Evolutionary conservation across 108 stramenopile genomes (phyloP).

Genomic region (Nannochloropsis oceanica): DNA sequence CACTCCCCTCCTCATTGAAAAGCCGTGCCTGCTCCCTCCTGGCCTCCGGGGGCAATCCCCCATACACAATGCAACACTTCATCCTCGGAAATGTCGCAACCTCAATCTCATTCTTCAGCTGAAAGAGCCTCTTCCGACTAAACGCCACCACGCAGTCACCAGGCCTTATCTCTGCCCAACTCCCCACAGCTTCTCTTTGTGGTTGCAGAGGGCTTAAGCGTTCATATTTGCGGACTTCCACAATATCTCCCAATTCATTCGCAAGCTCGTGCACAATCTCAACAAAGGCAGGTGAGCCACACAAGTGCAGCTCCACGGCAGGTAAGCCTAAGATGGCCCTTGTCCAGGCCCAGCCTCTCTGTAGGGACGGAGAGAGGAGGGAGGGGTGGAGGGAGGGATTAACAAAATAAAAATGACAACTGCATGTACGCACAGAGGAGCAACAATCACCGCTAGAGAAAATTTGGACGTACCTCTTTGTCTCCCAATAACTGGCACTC

Average conservation of each 20-base stretch:
- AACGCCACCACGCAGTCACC: neutral
- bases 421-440: too few species aligned
- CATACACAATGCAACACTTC: slow-evolving; percentile 81
- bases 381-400: too few species aligned
- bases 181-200: slow-evolving; percentile 25
- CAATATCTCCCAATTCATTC: slow-evolving; percentile 54
- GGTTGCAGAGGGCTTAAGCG: slow-evolving; percentile 54
- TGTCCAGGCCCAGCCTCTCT: slow-evolving; percentile 64
- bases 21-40: slow-evolving; percentile 54
- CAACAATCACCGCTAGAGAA: too few species aligned
- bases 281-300: slow-evolving; percentile 58
- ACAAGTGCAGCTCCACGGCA: slow-evolving; percentile 68
- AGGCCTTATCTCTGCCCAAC: neutral
- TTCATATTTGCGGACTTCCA: slow-evolving; percentile 54
- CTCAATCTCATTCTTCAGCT: neutral
- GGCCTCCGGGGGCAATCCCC: slow-evolving; percentile 65
- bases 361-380: neutral
- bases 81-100: slow-evolving; percentile 26
- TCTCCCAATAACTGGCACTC: slow-evolving; percentile 77
- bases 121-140: neutral
- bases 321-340: slow-evolving; percentile 58
- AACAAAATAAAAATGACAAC: too few species aligned
- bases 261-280: slow-evolving; percentile 46
- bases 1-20: slow-evolving; percentile 65
- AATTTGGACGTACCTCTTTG: neutral